Conservation (phyloP, 2,329 filamentous ascomycete species). For the Hawksworthiomyces lignivorus region DNA sequence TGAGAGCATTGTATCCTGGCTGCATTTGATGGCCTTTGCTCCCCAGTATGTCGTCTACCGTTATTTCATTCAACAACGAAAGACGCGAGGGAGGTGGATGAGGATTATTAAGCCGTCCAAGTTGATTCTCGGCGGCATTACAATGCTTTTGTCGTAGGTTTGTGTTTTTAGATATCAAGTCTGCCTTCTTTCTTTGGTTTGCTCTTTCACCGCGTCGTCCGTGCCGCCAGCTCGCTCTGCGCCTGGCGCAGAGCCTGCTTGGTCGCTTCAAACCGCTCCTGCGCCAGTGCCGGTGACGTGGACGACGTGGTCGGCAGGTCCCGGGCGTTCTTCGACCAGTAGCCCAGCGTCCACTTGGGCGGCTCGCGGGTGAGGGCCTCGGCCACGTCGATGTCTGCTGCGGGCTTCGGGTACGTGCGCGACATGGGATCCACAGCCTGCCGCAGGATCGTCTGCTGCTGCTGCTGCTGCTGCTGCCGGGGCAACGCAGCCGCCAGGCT, state of each 20-base stretch:
- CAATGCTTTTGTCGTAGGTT: too few relatives aligned
- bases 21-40: too few relatives aligned
- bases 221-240: constrained; percentile 19
- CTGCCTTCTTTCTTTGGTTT: neutral
- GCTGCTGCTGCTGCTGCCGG: neutral
- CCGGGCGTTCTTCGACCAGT: constrained; percentile 24
- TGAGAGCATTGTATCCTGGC: too few relatives aligned
- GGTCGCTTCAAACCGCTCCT: constrained; percentile 34
- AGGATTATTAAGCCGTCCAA: too few relatives aligned
- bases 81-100: too few relatives aligned
- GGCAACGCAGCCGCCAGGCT: too few relatives aligned
- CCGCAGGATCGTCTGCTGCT: neutral
- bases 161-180: too few relatives aligned
- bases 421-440: constrained; percentile 25
- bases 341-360: constrained; percentile 30
- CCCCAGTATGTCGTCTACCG: too few relatives aligned
- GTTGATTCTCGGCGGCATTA: too few relatives aligned
- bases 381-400: constrained; percentile 30
- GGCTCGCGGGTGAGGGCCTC: constrained; percentile 37
- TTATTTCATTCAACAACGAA: too few relatives aligned
- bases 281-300: constrained; percentile 23
- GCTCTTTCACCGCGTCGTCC: neutral
- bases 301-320: constrained; percentile 23
- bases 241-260: constrained; percentile 40
- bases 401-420: constrained; percentile 34